Evolutionary conservation across 352 stramenopile genomes (phyloP).

Genomic region (Phytophthora aleatoria): DNA sequence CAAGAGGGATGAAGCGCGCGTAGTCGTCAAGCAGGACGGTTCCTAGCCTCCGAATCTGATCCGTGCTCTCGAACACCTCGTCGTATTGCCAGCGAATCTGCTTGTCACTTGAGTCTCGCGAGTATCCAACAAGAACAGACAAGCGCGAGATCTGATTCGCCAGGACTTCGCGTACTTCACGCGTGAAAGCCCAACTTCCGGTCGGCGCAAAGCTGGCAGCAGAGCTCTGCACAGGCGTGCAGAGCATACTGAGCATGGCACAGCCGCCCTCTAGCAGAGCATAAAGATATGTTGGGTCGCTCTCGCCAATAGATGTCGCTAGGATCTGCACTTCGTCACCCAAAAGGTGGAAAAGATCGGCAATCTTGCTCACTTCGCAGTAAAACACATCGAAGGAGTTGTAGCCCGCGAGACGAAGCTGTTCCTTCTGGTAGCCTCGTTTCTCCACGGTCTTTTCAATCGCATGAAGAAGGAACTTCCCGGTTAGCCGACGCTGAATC

Average conservation of each 20-base stretch:
- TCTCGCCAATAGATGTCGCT: conserved; percentile 59
- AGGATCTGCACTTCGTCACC: conserved; percentile 60
- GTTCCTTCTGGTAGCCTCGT: conserved; percentile 78
- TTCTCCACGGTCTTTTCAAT: conserved; percentile 77
- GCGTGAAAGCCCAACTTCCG: conserved; percentile 67
- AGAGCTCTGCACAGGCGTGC: conserved; percentile 41
- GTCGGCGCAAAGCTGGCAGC: conserved; percentile 39
- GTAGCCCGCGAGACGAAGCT: conserved; percentile 81
- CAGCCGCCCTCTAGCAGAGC: conserved; percentile 68
- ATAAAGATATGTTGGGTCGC: conserved; percentile 62
- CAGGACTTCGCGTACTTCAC: conserved; percentile 62
- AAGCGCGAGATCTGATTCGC: conserved; percentile 66
- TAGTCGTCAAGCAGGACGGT: conserved; percentile 61
- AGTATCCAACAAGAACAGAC: conserved; percentile 59
- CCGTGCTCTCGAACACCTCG: conserved; percentile 68
- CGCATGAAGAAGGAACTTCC: conserved; percentile 70
- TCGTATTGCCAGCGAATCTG: conserved; percentile 52
- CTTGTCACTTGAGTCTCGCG: conserved; percentile 30
- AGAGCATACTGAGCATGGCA: conserved; percentile 73
- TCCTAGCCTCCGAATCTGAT: conserved; percentile 67
- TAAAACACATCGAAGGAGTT: conserved; percentile 91
- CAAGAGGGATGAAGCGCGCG: conserved; percentile 46
- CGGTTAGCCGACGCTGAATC: conserved; percentile 50
- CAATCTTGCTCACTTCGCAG: conserved; percentile 83
- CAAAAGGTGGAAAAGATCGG: conserved; percentile 68